Base-by-base conservation (phyloP, 441 rosid genomes). In the Syzygium syzygioides region DNA sequence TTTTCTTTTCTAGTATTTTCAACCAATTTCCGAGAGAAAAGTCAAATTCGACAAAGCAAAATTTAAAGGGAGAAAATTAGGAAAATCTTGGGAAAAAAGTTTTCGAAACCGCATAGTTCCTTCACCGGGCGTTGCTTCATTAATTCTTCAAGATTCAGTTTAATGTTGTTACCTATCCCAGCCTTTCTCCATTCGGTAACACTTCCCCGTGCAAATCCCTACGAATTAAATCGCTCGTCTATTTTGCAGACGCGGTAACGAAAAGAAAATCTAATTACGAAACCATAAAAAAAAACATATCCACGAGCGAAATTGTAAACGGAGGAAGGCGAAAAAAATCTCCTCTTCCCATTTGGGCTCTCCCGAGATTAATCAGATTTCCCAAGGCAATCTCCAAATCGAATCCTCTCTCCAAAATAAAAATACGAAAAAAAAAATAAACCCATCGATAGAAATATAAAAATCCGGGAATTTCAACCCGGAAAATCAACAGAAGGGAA, bases 211-310 rank as follows among this genome's bases (percentile, higher is more conserved):
- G 1, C 83, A 76, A 13, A 76, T 41, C 52, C 52, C 0, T 41
- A 2, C 7, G 10, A 76, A 76, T 76, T 76, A 2, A 76, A 12
- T 76, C 0, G 7, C 52, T 41, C 3, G 3, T 7, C 13, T 23
- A 41, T 76, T 7, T 7, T 23, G 4, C 3, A 23, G 14, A 6
- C 3, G 3, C 10, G 2, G 13, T 25, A 23, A 3, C 5, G n/a
- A 45, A 76, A 76, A 3, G 1, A 6, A 23, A 41, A 76, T 76
- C 17, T 41, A 76, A 14, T 6, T 4, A 11, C 30, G 14, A 59
- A 2, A 26, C 26, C 4, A 14, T 14, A 7, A 3, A 60, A 12
- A 28, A 60, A 60, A 60, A 4, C 4, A 53, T 5, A 45, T 25
- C 28, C n/a, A 28, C 4, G 18, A 60, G 32, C 64, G 32, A 5